Percentiles rank a stretch among this genome's conserved stretches.
Conservation (phyloP, 345 rosid genomes). For the Luvunga scandens region DNA sequence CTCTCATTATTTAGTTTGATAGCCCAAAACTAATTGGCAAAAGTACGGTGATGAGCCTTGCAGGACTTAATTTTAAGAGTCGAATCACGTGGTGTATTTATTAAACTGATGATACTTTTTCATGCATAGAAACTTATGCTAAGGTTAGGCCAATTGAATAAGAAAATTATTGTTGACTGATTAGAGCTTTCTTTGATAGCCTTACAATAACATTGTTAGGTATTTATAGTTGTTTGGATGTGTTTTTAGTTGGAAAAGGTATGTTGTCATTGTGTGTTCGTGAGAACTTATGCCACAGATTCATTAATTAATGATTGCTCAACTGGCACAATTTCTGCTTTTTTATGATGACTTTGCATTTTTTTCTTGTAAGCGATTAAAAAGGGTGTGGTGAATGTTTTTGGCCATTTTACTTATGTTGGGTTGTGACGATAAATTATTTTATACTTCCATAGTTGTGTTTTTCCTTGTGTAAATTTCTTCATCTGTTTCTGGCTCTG, state of each 20-base stretch:
- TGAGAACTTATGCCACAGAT: background rate
- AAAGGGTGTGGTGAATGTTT: background rate
- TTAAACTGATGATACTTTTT: background rate
- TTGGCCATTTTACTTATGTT: background rate
- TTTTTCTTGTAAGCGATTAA: background rate
- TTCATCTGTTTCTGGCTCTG: background rate
- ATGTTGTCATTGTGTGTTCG: background rate
- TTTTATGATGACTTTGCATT: background rate
- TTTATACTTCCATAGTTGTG: background rate
- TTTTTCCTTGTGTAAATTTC: background rate
- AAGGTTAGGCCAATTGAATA: background rate
- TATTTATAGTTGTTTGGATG: background rate
- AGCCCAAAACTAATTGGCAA: background rate
- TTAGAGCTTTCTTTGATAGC: background rate
- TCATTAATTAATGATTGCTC: background rate
- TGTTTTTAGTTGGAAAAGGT: background rate
- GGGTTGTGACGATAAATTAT: background rate
- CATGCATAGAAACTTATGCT: background rate
- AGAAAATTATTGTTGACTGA: background rate
- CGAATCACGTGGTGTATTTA: background rate
- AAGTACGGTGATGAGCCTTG: background rate
- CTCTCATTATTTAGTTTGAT: background rate
- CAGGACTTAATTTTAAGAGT: background rate
- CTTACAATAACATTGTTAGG: background rate
- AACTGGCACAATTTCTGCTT: background rate